Base-by-base conservation (phyloP, 805 yeast genomes). In the Zygotorulaspora danielsina region DNA sequence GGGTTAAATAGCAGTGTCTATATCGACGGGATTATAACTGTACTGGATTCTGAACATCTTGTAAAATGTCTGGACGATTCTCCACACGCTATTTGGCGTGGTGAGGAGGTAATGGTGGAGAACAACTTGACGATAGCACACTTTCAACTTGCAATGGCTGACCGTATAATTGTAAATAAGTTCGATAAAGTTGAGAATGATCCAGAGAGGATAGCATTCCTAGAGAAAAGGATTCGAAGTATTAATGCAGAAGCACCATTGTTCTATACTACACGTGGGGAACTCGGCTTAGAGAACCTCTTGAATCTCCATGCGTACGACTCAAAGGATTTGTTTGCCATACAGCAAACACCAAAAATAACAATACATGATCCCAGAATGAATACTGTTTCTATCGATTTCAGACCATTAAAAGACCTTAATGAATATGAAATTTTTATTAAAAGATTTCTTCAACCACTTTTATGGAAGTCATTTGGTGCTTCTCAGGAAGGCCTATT, bases 21-120 rank as follows among this genome's bases (percentile, higher is more conserved):
- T 58, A 81, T 93, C 21, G 97, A 90, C 61, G 96, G 96, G 0
- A 86, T 90, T 4, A 74, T 93, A 10, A 84, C 96, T 0, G 97
- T 90, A 2, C 67, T 93, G 29, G 97, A 90, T 58, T 59, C 80
- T 2, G 78, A 72, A 34, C 80, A 87, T 54, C 79, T 90, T 17
- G 52, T 71, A 12, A 66, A 66, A 38, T 80, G 84, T 46, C 65
- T 90, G 20, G 79, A 76, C 41, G 97, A 87, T 49, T 65, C 67
- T 12, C 56, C 61, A 1, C 53, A 57, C 10, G 81, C 84, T 0
- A 87, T 81, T 54, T 76, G 82, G 77, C 87, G 79, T 54, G 66
- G 72, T 17, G 68, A 65, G 6, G 61, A 67, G 8, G 71, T 67
- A 2, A 48, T 51, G 5, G 50, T 63, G 8, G 64, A 68, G 5